These are phyloP conservation scores for Apiotrichum gracile DNA, from an alignment of 1,284 basidiomycete species.

Conservation along the genomic window DNA sequence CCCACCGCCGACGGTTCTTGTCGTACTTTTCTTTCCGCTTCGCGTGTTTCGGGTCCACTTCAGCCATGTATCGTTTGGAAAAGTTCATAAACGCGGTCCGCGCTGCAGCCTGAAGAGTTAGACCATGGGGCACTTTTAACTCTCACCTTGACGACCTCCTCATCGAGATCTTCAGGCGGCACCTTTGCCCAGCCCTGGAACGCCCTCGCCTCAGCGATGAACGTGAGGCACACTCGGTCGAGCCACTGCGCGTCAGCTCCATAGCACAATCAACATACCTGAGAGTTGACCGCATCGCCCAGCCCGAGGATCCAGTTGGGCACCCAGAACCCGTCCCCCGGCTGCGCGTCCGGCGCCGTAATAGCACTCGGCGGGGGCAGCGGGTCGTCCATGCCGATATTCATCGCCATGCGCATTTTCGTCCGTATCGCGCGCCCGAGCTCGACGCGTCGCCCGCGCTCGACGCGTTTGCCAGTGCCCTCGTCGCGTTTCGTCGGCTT, in stretches of 20 bases:
- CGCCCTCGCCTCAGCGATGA: conserved; percentile 16
- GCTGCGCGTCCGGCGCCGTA: neutral
- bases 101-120: conserved; percentile 16
- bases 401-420: conserved; percentile 22
- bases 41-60: conserved; percentile 31
- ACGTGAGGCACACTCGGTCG: conserved; percentile 12
- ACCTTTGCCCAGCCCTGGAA: conserved; percentile 13
- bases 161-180: conserved; percentile 19
- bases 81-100: conserved; percentile 42
- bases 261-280: conserved; percentile 2
- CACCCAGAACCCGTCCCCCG: conserved; percentile 2
- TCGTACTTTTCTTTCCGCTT: conserved; percentile 35
- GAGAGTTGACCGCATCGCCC: conserved; percentile 11
- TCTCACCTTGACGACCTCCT: conserved; percentile 18
- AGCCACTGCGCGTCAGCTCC: conserved; percentile 15
- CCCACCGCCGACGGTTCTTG: conserved; percentile 45
- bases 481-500: conserved; percentile 3
- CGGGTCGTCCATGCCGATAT: conserved; percentile 15
- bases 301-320: conserved; percentile 19
- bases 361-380: conserved; percentile 13
- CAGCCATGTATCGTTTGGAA: conserved; percentile 33
- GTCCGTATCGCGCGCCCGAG: conserved; percentile 18
- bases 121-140: neutral
- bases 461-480: conserved; percentile 18
- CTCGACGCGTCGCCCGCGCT: conserved; percentile 13